Conservation (phyloP, 805 yeast species). For the Wickerhamiella sergipiensis region DNA sequence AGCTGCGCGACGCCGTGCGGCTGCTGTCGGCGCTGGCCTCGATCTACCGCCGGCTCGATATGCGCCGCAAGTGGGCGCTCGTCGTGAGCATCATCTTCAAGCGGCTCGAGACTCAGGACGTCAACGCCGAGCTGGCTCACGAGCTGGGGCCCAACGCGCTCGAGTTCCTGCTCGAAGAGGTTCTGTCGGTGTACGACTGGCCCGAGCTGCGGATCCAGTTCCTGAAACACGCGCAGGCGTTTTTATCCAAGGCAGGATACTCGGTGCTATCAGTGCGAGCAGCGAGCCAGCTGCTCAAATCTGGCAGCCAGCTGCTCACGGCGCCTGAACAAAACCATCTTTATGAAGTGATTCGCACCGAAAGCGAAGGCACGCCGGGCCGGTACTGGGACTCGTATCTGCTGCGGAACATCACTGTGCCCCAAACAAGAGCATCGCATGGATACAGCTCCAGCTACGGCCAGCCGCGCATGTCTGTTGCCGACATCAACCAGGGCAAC, state of each 20-base stretch:
- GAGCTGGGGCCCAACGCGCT: conserved; percentile 4
- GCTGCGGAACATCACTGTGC: conserved; percentile 33
- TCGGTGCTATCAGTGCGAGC: not conserved
- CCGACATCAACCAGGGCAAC: not conserved
- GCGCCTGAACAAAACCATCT: not conserved
- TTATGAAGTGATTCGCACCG: not conserved
- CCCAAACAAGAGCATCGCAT: conserved; percentile 4
- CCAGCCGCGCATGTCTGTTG: not conserved
- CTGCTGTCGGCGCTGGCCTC: conserved; percentile 55
- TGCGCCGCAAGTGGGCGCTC: conserved; percentile 55
- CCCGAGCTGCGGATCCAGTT: not conserved
- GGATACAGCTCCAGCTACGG: conserved; percentile 4
- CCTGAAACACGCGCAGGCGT: not conserved
- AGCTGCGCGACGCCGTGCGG: conserved; percentile 40
- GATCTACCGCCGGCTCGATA: conserved; percentile 46
- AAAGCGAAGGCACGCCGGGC: conserved; percentile 12
- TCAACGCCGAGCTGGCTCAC: not conserved
- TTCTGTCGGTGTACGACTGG: not conserved
- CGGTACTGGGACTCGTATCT: conserved; percentile 65
- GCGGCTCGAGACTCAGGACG: not conserved
- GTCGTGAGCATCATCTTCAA: conserved; percentile 50
- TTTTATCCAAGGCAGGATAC: not conserved
- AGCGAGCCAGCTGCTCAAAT: not conserved
- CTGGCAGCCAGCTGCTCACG: not conserved
- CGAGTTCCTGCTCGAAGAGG: not conserved